Evolutionary conservation across 2,329 filamentous ascomycete species (phyloP).

Genomic region (Pseudogymnoascus sp.): DNA sequence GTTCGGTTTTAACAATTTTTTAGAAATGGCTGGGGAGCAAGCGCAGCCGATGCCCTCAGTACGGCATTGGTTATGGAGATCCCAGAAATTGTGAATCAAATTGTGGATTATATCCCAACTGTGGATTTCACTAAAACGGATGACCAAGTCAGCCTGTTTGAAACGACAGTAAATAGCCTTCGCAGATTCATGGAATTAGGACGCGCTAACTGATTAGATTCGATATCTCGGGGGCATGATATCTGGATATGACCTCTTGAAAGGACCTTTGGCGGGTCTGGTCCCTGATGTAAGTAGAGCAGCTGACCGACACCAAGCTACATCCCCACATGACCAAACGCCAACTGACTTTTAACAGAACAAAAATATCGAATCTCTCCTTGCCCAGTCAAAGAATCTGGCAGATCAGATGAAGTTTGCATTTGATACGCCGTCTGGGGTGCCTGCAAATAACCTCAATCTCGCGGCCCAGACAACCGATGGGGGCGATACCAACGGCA

Average conservation of each 20-base stretch:
- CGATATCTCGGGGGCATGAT: slow-evolving; percentile 77
- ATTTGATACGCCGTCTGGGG: slow-evolving; percentile 68
- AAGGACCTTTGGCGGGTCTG: slow-evolving; percentile 53
- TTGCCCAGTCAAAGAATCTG: slow-evolving; percentile 61
- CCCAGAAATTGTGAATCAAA: slow-evolving; percentile 58
- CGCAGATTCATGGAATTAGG: slow-evolving; percentile 32
- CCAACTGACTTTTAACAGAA: slow-evolving; percentile 23
- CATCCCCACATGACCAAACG: slow-evolving; percentile 24
- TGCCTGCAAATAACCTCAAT: slow-evolving; percentile 64
- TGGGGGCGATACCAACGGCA: slow-evolving; percentile 53
- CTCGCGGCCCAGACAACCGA: slow-evolving; percentile 49
- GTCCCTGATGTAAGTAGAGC: slow-evolving; percentile 33
- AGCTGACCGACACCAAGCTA: neutral
- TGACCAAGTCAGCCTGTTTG: slow-evolving; percentile 66
- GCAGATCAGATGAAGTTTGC: slow-evolving; percentile 69
- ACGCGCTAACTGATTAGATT: slow-evolving; percentile 39
- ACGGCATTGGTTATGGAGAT: slow-evolving; percentile 75
- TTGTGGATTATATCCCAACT: slow-evolving; percentile 61
- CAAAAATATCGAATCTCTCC: slow-evolving; percentile 46
- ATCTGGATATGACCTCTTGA: slow-evolving; percentile 66
- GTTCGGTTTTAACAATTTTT: slow-evolving; percentile 13
- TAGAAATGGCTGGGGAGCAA: slow-evolving; percentile 81
- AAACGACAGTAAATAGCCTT: slow-evolving; percentile 85
- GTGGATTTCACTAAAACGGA: slow-evolving; percentile 64
- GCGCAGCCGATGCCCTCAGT: slow-evolving; percentile 71